Evolutionary conservation across 495 filamentous ascomycete species (phyloP), one percentile per base, ranked within the genome.

Genomic region (Daldinia decipiens): DNA sequence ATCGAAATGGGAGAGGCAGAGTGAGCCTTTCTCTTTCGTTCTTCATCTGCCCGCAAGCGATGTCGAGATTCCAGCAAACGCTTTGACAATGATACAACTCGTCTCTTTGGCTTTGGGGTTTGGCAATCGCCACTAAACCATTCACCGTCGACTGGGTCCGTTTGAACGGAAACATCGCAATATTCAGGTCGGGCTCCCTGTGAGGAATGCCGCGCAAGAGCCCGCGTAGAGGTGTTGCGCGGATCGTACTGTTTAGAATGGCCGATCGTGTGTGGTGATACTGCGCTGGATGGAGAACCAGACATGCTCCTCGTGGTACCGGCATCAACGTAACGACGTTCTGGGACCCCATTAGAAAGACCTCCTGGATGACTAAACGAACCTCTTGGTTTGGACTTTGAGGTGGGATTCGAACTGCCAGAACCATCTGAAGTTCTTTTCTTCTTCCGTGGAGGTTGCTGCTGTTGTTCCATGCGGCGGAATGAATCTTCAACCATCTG

Each of bases 401-500:
- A 62, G 9, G 71, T 63, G 26, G 71, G 74, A n/a, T 29, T 53
- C 3, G 73, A 63, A 55, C 60, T 79, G 21, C 65, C 77, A 13
- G 87, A 85, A 4, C 87, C 88, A 65, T 87, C 88, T 5, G 87
- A 89, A 12, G 80, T 78, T 50, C 89, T 81, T 73, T 91, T 90
- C 78, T 86, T 85, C 79, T 89, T 88, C 62, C 86, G 85, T 9
- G 78, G 74, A 8, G 83, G 86, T 68, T 85, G 86, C 67, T 85
- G 82, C 47, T 90, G 84, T 68, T 88, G 85, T 57, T 91, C 89
- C 79, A 90, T 84, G 60, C 88, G 84, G 62, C 87, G 82, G 67
- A 92, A 91, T 0, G 87, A 87, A 74, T 92, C 91, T 76, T 98
- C 93, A 15, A 93, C 85, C 77, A 91, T 91, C 19, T 91, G 90